phyloP scores from a whole-genome alignment of 2,329 filamentous ascomycete species.

The Xylariaceae sp. region DNA sequence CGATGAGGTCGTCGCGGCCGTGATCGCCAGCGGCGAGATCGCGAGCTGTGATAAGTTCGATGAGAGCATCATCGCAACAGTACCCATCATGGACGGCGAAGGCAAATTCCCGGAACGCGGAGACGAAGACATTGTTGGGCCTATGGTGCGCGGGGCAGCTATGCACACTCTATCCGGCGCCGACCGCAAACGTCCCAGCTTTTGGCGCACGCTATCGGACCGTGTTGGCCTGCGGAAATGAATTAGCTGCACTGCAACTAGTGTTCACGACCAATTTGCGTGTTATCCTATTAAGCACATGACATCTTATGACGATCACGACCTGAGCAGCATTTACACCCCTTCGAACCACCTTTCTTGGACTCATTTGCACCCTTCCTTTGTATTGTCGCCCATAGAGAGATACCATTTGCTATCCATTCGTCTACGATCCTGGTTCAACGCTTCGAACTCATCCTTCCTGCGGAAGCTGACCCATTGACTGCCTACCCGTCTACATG shows the following conservation, averaged over 20 bases:
- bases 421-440: no score
- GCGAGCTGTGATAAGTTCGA: constrained; percentile 45
- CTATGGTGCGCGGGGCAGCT: constrained; percentile 68
- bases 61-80: constrained; percentile 59
- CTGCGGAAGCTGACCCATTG: no score
- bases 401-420: constrained; percentile 27
- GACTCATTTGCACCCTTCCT: background rate
- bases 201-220: constrained; percentile 34
- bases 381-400: constrained; percentile 27
- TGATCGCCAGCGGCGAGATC: constrained; percentile 41
- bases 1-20: constrained; percentile 59
- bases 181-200: constrained; percentile 29
- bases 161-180: constrained; percentile 39
- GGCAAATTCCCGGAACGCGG: constrained; percentile 87
- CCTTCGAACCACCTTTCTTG: constrained; percentile 16
- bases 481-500: no score
- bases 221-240: constrained; percentile 31
- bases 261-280: background rate
- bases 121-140: constrained; percentile 89
- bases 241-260: constrained; percentile 5
- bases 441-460: no score
- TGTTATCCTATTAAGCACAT: constrained; percentile 10
- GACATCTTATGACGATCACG: constrained; percentile 24
- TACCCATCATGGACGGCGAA: constrained; percentile 68
- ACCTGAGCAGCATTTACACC: constrained; percentile 24